phyloP scores from a whole-genome alignment of 2,329 filamentous ascomycete genomes.

The Neurospora crassa region DNA sequence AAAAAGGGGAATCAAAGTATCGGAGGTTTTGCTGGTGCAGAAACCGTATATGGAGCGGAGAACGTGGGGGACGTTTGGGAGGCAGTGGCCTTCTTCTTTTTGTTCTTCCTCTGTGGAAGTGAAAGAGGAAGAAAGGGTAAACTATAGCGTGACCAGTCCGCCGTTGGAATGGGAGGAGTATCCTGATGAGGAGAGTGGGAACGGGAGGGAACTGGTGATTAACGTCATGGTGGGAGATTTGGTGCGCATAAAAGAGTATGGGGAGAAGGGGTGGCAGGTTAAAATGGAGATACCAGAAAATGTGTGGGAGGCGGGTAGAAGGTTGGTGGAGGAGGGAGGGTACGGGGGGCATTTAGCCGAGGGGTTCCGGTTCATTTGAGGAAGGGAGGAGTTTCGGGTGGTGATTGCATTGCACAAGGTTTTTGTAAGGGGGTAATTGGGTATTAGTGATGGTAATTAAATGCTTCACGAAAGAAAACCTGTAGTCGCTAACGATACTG shows the following conservation, averaged over 20 bases:
- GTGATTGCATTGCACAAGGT: neutral
- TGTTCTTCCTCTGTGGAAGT: neutral
- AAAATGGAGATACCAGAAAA: constrained; percentile 30
- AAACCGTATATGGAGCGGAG: constrained; percentile 40
- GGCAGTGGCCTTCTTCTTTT: constrained; percentile 30
- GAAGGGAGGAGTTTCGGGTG: constrained; percentile 16
- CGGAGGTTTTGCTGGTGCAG: constrained; percentile 36
- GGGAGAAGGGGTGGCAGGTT: constrained; percentile 33
- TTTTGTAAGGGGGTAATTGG: neutral
- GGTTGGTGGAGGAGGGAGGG: constrained; percentile 28
- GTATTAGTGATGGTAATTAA: neutral
- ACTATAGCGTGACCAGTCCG: constrained; percentile 32
- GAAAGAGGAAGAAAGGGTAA: constrained; percentile 6
- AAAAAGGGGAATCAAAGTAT: constrained; percentile 15
- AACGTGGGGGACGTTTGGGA: constrained; percentile 35
- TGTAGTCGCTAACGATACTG: neutral
- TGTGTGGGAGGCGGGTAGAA: constrained; percentile 32
- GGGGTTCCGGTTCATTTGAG: neutral
- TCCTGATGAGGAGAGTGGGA: constrained; percentile 26
- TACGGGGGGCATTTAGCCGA: neutral
- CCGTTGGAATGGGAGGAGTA: constrained; percentile 30
- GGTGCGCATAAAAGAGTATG: constrained; percentile 33
- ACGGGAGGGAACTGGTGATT: constrained; percentile 31
- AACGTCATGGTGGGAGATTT: constrained; percentile 37
- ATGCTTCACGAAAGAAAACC: neutral